Percentiles rank a stretch among this genome's conserved stretches.
These are phyloP conservation scores for Aspergillus floridensis DNA, from an alignment of 2,329 filamentous ascomycete genomes.

Conservation along the genomic window DNA sequence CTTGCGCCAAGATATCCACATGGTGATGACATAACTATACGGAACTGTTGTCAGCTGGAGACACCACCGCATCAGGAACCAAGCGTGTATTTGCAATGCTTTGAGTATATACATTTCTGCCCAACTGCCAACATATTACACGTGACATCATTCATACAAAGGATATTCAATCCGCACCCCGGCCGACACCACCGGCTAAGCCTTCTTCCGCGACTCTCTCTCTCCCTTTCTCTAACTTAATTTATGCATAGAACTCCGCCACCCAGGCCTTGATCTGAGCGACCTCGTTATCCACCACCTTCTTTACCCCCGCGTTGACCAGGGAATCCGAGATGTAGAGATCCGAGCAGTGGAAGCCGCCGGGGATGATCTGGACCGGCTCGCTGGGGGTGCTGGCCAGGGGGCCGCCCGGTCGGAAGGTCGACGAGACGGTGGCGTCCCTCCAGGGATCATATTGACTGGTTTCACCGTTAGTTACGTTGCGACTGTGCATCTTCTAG, in stretches of 20 bases:
- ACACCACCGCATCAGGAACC: no score
- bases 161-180: background rate
- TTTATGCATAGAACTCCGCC: constrained; percentile 6
- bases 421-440: constrained; percentile 52
- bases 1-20: no score
- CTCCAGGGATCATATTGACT: constrained; percentile 61
- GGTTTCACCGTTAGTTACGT: background rate
- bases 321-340: constrained; percentile 47
- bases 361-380: constrained; percentile 55
- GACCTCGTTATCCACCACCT: constrained; percentile 51
- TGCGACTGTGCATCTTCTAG: background rate
- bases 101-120: no score
- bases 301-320: constrained; percentile 48
- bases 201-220: background rate
- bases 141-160: no score
- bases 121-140: no score
- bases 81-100: no score
- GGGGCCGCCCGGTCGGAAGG: constrained; percentile 55
- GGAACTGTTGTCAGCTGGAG: no score
- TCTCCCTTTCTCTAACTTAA: no score
- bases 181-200: background rate
- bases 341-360: constrained; percentile 58
- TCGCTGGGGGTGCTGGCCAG: constrained; percentile 46
- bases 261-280: constrained; percentile 43
- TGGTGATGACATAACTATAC: no score